These are phyloP conservation scores for Lasiodiplodia sp. DNA, from an alignment of 2,329 filamentous ascomycete genomes.

Conservation along the genomic window DNA sequence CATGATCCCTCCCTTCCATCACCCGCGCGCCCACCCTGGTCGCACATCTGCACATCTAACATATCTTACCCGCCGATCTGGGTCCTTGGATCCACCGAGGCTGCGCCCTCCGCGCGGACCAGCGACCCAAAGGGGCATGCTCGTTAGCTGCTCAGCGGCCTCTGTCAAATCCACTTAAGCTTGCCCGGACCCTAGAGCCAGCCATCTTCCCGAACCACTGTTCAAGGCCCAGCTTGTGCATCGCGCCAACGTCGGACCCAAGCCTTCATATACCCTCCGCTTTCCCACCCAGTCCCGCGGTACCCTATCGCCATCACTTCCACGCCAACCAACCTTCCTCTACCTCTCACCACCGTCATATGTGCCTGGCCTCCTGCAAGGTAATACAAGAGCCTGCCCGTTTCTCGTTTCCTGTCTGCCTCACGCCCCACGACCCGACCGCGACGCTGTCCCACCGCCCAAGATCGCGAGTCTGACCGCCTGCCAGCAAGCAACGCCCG, in stretches of 20 bases:
- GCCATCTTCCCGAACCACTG: conserved; percentile 30
- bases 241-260: conserved; percentile 28
- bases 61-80: conserved; percentile 31
- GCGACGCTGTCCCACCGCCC: conserved; percentile 17
- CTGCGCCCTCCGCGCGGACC: conserved; percentile 27
- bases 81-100: conserved; percentile 29
- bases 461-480: conserved; percentile 9
- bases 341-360: conserved; percentile 5
- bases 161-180: conserved; percentile 30
- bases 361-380: conserved; percentile 8
- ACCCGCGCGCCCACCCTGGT: conserved; percentile 28
- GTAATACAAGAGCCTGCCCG: conserved; percentile 21
- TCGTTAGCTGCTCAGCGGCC: conserved; percentile 24
- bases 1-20: conserved; percentile 28
- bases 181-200: conserved; percentile 30
- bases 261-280: conserved; percentile 30
- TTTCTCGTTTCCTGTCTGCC: conserved; percentile 28
- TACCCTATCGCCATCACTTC: conserved; percentile 29
- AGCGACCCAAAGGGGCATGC: conserved; percentile 29
- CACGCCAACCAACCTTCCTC: conserved; percentile 18
- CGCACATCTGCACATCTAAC: conserved; percentile 31
- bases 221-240: conserved; percentile 26
- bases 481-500: conserved; percentile 3
- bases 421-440: conserved; percentile 9
- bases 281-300: conserved; percentile 24